Evolutionary conservation across 139 green algal genomes (phyloP).

Genomic region (Chlamydomonas sphaeroides): DNA sequence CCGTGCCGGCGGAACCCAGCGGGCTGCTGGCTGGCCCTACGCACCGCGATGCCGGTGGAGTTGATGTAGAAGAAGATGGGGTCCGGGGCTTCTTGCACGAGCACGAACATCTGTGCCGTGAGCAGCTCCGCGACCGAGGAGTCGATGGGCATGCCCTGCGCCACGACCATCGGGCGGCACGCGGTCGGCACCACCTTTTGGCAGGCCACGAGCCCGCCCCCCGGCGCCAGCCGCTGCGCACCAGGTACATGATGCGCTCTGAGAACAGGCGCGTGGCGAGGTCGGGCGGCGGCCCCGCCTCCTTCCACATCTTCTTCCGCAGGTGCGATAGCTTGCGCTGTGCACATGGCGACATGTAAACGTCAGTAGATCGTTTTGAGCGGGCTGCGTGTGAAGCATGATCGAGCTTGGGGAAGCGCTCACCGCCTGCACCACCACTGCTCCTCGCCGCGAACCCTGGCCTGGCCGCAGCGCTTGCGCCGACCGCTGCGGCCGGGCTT

Average conservation of each 20-base stretch:
- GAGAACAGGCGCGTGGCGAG: slow-evolving; percentile 98
- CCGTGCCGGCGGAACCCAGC: neutral
- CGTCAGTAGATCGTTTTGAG: neutral
- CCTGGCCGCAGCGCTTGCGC: neutral
- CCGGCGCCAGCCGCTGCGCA: slow-evolving; percentile 51
- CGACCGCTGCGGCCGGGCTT: neutral
- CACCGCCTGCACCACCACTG: slow-evolving; percentile 39
- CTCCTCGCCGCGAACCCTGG: slow-evolving; percentile 16
- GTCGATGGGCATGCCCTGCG: slow-evolving; percentile 72
- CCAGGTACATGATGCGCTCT: slow-evolving; percentile 98
- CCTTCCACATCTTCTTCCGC: slow-evolving; percentile 67
- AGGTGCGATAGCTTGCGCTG: slow-evolving; percentile 65
- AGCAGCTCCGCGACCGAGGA: slow-evolving; percentile 66
- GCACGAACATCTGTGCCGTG: slow-evolving; percentile 68
- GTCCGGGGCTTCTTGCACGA: slow-evolving; percentile 73
- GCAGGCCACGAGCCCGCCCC: no score
- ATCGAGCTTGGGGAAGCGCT: neutral
- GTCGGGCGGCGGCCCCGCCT: slow-evolving; percentile 88
- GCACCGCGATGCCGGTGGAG: slow-evolving; percentile 91
- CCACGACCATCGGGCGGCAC: neutral
- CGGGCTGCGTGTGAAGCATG: neutral
- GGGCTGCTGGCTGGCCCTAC: no score
- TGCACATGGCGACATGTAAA: neutral
- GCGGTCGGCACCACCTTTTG: no score
- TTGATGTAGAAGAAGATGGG: slow-evolving; percentile 99